Evolutionary conservation across 805 yeast species (phyloP), one percentile per base, ranked within the genome.

Genomic region (Schwanniomyces yamadae): DNA sequence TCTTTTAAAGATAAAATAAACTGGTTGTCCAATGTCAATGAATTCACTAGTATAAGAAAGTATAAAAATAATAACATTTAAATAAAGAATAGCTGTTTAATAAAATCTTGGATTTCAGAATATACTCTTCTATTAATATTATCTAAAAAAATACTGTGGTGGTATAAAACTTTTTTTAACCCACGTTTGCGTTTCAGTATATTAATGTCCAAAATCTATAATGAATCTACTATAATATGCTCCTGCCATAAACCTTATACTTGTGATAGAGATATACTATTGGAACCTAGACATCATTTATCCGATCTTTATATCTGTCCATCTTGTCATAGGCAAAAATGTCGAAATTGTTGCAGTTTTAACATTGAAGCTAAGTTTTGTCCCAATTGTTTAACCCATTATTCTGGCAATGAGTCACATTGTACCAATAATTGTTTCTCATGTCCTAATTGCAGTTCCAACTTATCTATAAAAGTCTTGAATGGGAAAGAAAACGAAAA

Each of bases 341-440:
- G 70, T 22, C 37, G 37, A 13, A 40, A 41, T 25, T 61, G 69
- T 44, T 52, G 59, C 23, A 44, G 36, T 18, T 50, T 41, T 34
- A 50, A 45, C 11, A 41, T 58, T 9, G 56, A 51, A 18, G 41
- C 47, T 39, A 64, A 64, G 41, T 67, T 50, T 46, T 68, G 73
- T 41, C 45, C 64, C 33, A 57, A 55, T 36, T 68, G 73, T 42
- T 49, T 63, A 49, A 41, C 55, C 11, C 67, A 64, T 42, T 65
- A 59, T 42, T 40, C 67, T 5, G 26, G 55, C 6, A 47, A 46
- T 3, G 41, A 48, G 36, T 42, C 12, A 34, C 40, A 44, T 26
- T 68, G 73, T 40, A 41, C 52, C n/a, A 61, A 58, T 34, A 68
- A 61, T 41, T 68, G 73, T 43, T 66, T 66, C 36, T 53, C 45